Base-by-base conservation (phyloP, 768 basidiomycete species). In the Boletus tomentosulus region DNA sequence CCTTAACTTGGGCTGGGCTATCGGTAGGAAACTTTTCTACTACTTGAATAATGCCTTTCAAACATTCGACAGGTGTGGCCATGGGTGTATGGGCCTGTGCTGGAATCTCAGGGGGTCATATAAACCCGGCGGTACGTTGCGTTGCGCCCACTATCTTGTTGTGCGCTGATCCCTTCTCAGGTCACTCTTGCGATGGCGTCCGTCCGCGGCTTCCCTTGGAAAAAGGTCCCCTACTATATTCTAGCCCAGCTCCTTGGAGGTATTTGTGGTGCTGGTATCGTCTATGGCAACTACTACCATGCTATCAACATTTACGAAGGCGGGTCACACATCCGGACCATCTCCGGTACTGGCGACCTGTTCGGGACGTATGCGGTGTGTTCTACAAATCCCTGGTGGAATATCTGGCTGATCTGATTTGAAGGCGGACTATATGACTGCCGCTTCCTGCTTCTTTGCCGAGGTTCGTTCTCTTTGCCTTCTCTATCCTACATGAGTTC, bases 201-300 rank as follows among this genome's bases (percentile, higher is more conserved):
- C 3, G 83, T 83, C 67, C 82, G 89, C 57, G 78, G 76, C 44
- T 91, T 92, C 69, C 87, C 90, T 0, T 87, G 87, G 85, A 78
- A 76, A 59, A 92, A 92, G 65, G 90, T 90, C 0, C 90, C 90
- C 0, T 76, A 60, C 22, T 90, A 83, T 65, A 78, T 87, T 44
- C 62, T 82, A 46, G 78, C 84, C 0, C 87, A 89, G 64, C 53
- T 85, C 19, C 65, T 87, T 46, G 87, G 86, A 22, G 85, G 71
- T 5, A 59, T 85, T 33, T 73, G 78, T 43, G 87, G 84, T 16
- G 79, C 79, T 13, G 78, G 77, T 1, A 63, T 83, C 39, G 67
- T 82, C 31, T 87, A 86, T 57, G 85, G 74, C 6, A 83, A 84
- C 60, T 88, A 86, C 62, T 78, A 79, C 61, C 81, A 83, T 66